Percentiles rank a stretch among this genome's conserved stretches.
Conservation (phyloP, 495 filamentous ascomycete species). For the Xylona heveae region DNA sequence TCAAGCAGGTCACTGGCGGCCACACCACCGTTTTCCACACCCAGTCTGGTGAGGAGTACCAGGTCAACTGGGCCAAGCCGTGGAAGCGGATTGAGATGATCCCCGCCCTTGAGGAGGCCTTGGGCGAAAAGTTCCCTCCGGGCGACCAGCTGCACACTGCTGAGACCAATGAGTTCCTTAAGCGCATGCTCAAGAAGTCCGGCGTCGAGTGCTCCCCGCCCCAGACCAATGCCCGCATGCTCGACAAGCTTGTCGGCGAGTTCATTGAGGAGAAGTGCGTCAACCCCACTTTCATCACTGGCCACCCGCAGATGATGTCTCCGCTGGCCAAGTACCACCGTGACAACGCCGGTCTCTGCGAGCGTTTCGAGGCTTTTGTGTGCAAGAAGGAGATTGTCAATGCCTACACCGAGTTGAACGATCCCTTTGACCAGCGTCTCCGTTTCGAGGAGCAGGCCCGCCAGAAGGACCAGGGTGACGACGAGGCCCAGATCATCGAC, state of each 20-base stretch:
- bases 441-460: constrained; percentile 91
- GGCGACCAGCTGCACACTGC: constrained; percentile 73
- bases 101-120: constrained; percentile 70
- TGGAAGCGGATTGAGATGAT: constrained; percentile 97
- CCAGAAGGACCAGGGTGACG: constrained; percentile 92
- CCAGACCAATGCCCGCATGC: constrained; percentile 87
- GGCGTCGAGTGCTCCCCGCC: constrained; percentile 79
- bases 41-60: constrained; percentile 60
- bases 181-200: constrained; percentile 64
- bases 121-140: constrained; percentile 83
- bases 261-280: constrained; percentile 88
- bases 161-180: constrained; percentile 73
- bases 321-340: constrained; percentile 93
- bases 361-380: constrained; percentile 94
- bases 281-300: constrained; percentile 89
- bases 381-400: constrained; percentile 95
- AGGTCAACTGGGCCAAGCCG: constrained; percentile 87
- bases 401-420: constrained; percentile 96
- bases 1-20: constrained; percentile 70
- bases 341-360: constrained; percentile 59
- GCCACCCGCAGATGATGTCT: constrained; percentile 94
- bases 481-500: constrained; percentile 89
- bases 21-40: constrained; percentile 69
- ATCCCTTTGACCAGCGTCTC: constrained; percentile 82
- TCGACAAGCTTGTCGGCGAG: constrained; percentile 90